Conservation (phyloP, 2,329 filamentous ascomycete genomes). For the Annulohypoxylon truncatum region DNA sequence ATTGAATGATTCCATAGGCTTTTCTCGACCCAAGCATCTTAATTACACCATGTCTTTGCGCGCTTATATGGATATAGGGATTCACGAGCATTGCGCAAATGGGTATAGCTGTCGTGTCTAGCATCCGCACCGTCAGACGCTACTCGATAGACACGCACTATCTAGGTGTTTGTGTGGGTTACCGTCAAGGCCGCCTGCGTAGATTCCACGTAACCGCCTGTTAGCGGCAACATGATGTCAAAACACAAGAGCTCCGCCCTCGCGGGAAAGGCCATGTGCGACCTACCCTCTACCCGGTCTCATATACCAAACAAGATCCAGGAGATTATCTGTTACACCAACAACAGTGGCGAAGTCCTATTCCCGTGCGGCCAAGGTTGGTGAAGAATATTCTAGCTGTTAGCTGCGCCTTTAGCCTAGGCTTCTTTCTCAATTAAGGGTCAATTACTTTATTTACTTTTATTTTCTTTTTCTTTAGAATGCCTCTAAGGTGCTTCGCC, state of each 20-base stretch:
- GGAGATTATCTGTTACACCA: slow-evolving; percentile 18
- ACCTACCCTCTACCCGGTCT: slow-evolving; percentile 12
- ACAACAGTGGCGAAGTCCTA: slow-evolving; percentile 17
- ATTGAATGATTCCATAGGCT: slow-evolving; percentile 1
- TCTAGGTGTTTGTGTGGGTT: slow-evolving; percentile 15
- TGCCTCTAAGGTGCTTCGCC: not conserved
- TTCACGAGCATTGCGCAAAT: not conserved
- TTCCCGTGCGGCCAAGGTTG: slow-evolving; percentile 19
- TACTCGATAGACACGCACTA: slow-evolving; percentile 8
- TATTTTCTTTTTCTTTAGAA: not conserved
- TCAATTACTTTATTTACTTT: not conserved
- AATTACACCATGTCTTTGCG: not conserved
- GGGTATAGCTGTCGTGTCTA: not conserved
- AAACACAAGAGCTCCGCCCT: slow-evolving; percentile 21
- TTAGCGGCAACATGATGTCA: slow-evolving; percentile 27
- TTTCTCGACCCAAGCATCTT: slow-evolving; percentile 8
- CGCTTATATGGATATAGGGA: not conserved
- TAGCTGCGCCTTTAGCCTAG: not conserved
- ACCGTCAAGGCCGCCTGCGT: slow-evolving; percentile 5
- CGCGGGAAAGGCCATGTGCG: slow-evolving; percentile 12
- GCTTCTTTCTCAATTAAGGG: not conserved
- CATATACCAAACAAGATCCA: slow-evolving; percentile 5
- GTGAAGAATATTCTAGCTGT: not conserved
- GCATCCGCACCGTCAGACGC: slow-evolving; percentile 15
- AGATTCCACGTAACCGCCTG: slow-evolving; percentile 9